These are phyloP conservation scores for Tuber brumale DNA, from an alignment of 495 filamentous ascomycete species.

Conservation along the genomic window DNA sequence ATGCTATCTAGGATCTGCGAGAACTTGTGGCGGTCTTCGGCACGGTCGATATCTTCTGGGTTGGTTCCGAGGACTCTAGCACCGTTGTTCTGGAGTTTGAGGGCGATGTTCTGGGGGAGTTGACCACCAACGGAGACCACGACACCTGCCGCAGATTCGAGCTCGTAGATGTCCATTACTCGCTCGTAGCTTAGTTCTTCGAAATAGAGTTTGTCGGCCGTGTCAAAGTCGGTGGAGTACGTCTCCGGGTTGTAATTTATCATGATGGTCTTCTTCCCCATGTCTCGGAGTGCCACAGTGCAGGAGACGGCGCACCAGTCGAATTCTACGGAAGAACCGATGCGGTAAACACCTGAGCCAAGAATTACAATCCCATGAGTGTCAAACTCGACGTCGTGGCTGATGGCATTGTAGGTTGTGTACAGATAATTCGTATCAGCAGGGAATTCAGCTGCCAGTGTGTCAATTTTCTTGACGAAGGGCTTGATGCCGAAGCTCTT, in stretches of 20 bases:
- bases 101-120: slow-evolving; percentile 93
- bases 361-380: slow-evolving; percentile 86
- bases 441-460: slow-evolving; percentile 95
- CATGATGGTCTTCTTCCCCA: slow-evolving; percentile 98
- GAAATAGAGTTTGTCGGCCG: slow-evolving; percentile 92
- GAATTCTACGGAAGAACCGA: slow-evolving; percentile 95
- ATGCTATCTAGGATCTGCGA: slow-evolving; percentile 95
- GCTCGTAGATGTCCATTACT: slow-evolving; percentile 97
- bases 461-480: slow-evolving; percentile 98
- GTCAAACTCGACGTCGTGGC: slow-evolving; percentile 91
- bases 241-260: slow-evolving; percentile 97
- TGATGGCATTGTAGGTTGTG: slow-evolving; percentile 95
- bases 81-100: slow-evolving; percentile 86
- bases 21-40: slow-evolving; percentile 96
- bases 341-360: slow-evolving; percentile 91
- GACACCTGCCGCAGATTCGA: slow-evolving; percentile 79
- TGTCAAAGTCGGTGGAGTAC: slow-evolving; percentile 81
- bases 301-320: slow-evolving; percentile 98
- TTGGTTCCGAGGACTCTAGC: slow-evolving; percentile 88
- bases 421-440: slow-evolving; percentile 95
- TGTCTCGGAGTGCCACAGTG: slow-evolving; percentile 71
- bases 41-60: slow-evolving; percentile 90
- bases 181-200: slow-evolving; percentile 95
- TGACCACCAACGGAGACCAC: slow-evolving; percentile 95
- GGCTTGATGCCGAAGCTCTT: slow-evolving; percentile 77